These are phyloP conservation scores for Trypanosomatidae sp. DNA, from an alignment of 208 protist species.

Conservation along the genomic window DNA sequence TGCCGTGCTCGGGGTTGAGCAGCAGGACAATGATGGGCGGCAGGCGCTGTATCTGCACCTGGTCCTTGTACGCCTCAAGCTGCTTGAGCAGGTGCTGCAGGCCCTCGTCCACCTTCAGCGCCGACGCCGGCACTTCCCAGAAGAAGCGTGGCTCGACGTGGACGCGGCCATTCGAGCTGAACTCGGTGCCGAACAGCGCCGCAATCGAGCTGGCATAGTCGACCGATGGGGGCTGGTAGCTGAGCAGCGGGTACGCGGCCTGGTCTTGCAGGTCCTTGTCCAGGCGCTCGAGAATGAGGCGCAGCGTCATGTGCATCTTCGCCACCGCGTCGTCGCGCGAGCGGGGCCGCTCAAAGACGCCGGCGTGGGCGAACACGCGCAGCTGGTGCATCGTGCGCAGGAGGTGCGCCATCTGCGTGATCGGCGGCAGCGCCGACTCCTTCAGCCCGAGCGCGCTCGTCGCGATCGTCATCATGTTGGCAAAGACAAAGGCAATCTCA, in stretches of 20 bases:
- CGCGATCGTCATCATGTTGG: constrained; percentile 75
- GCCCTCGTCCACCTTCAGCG: constrained; percentile 83
- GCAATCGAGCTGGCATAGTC: constrained; percentile 71
- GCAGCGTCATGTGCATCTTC: constrained; percentile 66
- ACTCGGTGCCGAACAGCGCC: constrained; percentile 72
- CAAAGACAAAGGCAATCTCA: constrained; percentile 75
- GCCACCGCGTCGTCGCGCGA: constrained; percentile 76
- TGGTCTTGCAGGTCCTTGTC: constrained; percentile 74
- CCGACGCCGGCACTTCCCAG: constrained; percentile 80
- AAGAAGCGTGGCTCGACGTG: constrained; percentile 76
- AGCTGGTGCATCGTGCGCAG: constrained; percentile 74
- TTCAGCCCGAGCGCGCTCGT: constrained; percentile 26
- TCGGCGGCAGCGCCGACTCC: constrained; percentile 55
- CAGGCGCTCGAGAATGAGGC: constrained; percentile 54
- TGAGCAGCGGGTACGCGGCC: constrained; percentile 59
- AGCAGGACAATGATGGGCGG: constrained; percentile 83
- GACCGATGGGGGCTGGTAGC: constrained; percentile 24
- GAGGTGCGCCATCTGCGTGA: constrained; percentile 70
- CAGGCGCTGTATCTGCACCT: constrained; percentile 74
- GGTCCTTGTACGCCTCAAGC: constrained; percentile 62
- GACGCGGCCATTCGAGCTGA: constrained; percentile 51
- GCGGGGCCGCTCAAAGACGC: constrained; percentile 58
- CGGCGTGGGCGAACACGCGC: constrained; percentile 19
- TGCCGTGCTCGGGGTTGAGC: constrained; percentile 81
- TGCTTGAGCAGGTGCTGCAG: constrained; percentile 85